Conservation (phyloP, 139 green algal species). For the Chlamydomonas urium region DNA sequence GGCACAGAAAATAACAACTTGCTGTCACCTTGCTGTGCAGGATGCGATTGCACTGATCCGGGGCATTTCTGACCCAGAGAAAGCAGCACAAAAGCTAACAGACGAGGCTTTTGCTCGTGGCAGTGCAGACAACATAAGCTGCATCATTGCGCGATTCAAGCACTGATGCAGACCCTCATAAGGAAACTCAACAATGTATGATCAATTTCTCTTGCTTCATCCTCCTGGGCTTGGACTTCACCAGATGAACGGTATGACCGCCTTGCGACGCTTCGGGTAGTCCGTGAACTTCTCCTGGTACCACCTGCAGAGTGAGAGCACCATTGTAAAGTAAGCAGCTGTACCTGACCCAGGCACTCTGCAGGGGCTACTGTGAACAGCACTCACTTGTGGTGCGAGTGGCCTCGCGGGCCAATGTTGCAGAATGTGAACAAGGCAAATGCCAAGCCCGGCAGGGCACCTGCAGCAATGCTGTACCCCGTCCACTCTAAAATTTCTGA, state of each 20-base stretch:
- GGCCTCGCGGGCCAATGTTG: conserved; percentile 58
- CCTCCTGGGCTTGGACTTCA: conserved; percentile 18
- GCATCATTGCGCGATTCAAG: conserved; percentile 65
- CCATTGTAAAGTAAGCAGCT: conserved; percentile 10
- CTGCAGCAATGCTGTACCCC: conserved; percentile 50
- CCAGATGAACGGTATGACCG: conserved; percentile 68
- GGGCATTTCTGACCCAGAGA: conserved; percentile 50
- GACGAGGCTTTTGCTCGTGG: conserved; percentile 70
- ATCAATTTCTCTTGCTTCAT: background rate
- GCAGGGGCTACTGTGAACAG: no score
- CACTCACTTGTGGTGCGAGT: conserved; percentile 44
- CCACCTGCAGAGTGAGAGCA: conserved; percentile 29
- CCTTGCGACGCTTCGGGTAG: conserved; percentile 47
- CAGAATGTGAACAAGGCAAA: conserved; percentile 68
- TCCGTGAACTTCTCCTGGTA: conserved; percentile 54
- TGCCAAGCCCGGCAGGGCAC: conserved; percentile 36
- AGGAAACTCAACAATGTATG: background rate
- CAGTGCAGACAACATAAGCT: conserved; percentile 85
- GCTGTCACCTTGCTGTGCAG: conserved; percentile 28
- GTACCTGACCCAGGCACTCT: conserved; percentile 5
- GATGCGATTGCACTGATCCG: conserved; percentile 56
- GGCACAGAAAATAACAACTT: no score
- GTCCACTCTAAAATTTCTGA: conserved; percentile 71
- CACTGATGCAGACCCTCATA: background rate
- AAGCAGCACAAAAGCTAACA: conserved; percentile 61